Conservation (phyloP, 768 basidiomycete genomes). For the Boletus reticuloceps region DNA sequence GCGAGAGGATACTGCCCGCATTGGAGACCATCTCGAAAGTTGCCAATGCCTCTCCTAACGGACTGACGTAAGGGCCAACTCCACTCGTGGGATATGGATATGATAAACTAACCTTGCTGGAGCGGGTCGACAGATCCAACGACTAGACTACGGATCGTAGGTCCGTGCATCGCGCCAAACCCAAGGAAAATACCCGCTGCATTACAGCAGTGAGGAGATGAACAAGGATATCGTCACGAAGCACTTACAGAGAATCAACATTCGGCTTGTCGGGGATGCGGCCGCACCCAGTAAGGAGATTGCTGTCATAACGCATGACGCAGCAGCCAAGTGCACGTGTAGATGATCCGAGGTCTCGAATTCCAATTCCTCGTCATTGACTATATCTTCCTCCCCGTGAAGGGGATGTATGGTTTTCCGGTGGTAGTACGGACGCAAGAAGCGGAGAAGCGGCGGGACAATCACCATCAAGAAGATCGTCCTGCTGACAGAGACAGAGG, state of each 20-base stretch:
- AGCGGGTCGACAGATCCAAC: conserved; percentile 25
- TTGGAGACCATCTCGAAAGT: conserved; percentile 26
- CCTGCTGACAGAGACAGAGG: conserved; percentile 12
- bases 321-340: conserved; percentile 27
- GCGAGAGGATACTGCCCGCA: conserved; percentile 22
- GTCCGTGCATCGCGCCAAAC: conserved; percentile 11
- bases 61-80: background rate
- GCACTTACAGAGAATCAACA: conserved; percentile 16
- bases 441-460: conserved; percentile 22
- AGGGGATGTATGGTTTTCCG: background rate
- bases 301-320: conserved; percentile 16
- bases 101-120: conserved; percentile 21
- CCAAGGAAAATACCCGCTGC: conserved; percentile 19
- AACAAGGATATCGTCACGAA: background rate
- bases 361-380: background rate
- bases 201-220: background rate
- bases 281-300: conserved; percentile 12
- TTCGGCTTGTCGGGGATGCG: background rate
- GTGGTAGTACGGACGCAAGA: conserved; percentile 27
- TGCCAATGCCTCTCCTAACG: conserved; percentile 28
- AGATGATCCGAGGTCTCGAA: conserved; percentile 22
- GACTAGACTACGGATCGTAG: conserved; percentile 23
- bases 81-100: no score
- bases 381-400: background rate
- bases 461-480: conserved; percentile 17